Conservation (phyloP, 768 basidiomycete genomes). For the Stropharia rugosoannulata region DNA sequence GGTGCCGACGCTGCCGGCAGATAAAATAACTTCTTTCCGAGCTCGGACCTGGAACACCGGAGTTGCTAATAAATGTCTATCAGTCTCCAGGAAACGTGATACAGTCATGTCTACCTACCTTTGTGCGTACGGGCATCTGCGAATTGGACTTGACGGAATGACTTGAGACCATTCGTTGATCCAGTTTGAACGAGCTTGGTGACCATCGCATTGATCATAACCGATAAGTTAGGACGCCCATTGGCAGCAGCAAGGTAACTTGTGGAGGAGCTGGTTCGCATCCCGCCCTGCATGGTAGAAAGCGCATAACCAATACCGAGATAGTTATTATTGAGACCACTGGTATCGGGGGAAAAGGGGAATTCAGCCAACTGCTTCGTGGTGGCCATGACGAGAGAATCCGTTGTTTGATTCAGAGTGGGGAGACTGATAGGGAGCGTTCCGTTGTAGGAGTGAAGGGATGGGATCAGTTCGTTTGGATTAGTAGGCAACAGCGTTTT, state of each 20-base stretch:
- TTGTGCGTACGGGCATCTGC: not conserved
- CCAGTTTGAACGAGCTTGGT: not conserved
- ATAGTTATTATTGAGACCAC: conserved; percentile 24
- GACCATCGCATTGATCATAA: conserved; percentile 4
- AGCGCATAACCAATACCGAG: conserved; percentile 36
- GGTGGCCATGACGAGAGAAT: conserved; percentile 34
- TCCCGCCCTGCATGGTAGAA: not conserved
- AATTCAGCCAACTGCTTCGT: conserved; percentile 32
- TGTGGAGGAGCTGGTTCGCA: not conserved
- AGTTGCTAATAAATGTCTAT: not conserved
- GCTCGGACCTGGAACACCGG: conserved; percentile 12
- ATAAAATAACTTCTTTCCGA: conserved; percentile 21
- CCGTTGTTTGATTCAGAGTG: conserved; percentile 27
- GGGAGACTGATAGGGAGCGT: conserved; percentile 30
- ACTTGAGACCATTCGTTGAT: not conserved
- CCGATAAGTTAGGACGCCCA: conserved; percentile 2
- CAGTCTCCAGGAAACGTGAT: not conserved
- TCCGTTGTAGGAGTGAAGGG: conserved; percentile 35
- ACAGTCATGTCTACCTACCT: not conserved
- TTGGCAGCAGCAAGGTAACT: conserved; percentile 2
- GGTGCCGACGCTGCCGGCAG: conserved; percentile 20
- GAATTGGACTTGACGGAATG: conserved; percentile 1
- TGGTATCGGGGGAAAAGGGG: conserved; percentile 33
- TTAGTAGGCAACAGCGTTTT: conserved; percentile 36
- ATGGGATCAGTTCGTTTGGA: conserved; percentile 34